Percentiles rank a stretch among this genome's conserved stretches.
Conservation (phyloP, 2,329 filamentous ascomycete genomes). For the Pestalotiopsis sp. region DNA sequence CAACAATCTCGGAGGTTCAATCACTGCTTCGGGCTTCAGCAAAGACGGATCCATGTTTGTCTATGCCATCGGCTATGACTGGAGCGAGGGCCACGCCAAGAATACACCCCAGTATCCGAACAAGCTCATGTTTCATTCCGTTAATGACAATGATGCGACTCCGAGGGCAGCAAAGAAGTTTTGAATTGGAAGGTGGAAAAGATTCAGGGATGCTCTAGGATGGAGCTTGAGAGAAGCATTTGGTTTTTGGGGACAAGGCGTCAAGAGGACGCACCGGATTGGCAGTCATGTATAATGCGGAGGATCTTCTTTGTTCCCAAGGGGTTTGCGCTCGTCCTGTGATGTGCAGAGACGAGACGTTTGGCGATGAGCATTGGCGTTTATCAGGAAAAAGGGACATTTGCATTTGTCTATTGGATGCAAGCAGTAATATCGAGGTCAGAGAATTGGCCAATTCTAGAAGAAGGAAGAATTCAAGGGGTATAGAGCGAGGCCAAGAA, state of each 20-base stretch:
- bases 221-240: background rate
- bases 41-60: slow-evolving; percentile 57
- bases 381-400: background rate
- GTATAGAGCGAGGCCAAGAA: background rate
- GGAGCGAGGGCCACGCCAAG: slow-evolving; percentile 62
- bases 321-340: slow-evolving; percentile 4
- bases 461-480: background rate
- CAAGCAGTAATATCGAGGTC: background rate
- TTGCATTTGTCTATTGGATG: background rate
- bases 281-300: slow-evolving; percentile 13
- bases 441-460: background rate
- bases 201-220: background rate
- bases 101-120: slow-evolving; percentile 24
- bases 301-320: slow-evolving; percentile 15
- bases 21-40: slow-evolving; percentile 64
- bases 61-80: slow-evolving; percentile 70
- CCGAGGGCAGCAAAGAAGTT: slow-evolving; percentile 13
- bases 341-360: background rate
- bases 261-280: background rate
- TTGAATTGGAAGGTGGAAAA: background rate
- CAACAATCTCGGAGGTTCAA: slow-evolving; percentile 52
- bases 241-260: background rate
- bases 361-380: background rate
- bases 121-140: slow-evolving; percentile 28
- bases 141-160: slow-evolving; percentile 21